Evolutionary conservation across 345 rosid genomes (phyloP).

Genomic region (Salix udensis): DNA sequence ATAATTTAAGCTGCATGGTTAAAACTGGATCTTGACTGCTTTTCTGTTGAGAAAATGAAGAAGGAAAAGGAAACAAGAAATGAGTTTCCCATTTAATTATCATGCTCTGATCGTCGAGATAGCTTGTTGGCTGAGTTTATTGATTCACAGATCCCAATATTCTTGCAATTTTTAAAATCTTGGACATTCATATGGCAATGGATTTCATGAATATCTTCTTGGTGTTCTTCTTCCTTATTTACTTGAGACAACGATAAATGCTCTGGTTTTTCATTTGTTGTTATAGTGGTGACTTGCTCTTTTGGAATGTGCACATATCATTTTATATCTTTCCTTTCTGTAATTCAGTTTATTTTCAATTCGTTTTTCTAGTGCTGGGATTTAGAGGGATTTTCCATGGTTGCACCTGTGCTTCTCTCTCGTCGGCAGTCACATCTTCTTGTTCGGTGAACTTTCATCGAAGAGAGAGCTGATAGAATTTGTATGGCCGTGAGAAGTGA

Average conservation of each 20-base stretch:
- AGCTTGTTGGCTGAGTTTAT: not conserved
- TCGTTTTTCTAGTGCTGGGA: not conserved
- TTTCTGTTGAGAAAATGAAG: not conserved
- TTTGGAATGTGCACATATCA: not conserved
- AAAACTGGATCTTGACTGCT: not conserved
- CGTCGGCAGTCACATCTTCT: not conserved
- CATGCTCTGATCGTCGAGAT: not conserved
- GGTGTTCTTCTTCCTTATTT: not conserved
- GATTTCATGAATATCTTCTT: not conserved
- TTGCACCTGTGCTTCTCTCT: not conserved
- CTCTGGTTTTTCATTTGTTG: not conserved
- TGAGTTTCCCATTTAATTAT: not conserved
- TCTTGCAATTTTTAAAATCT: not conserved
- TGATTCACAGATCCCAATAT: constrained; percentile 11
- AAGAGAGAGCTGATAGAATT: constrained; percentile 7
- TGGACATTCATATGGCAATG: not conserved
- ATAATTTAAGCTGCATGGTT: not conserved
- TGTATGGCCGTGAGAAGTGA: constrained; percentile 12
- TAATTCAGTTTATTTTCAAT: not conserved
- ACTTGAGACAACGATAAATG: not conserved
- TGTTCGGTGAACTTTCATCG: not conserved
- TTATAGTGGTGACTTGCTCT: not conserved
- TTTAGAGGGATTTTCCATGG: not conserved
- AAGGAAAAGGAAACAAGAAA: not conserved
- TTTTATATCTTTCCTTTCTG: too few species aligned